A percentile compares a stretch with the other conserved stretches of the same genome.
Evolutionary conservation across 805 yeast species (phyloP).

Genomic region (Yamadazyma phyllophila): DNA sequence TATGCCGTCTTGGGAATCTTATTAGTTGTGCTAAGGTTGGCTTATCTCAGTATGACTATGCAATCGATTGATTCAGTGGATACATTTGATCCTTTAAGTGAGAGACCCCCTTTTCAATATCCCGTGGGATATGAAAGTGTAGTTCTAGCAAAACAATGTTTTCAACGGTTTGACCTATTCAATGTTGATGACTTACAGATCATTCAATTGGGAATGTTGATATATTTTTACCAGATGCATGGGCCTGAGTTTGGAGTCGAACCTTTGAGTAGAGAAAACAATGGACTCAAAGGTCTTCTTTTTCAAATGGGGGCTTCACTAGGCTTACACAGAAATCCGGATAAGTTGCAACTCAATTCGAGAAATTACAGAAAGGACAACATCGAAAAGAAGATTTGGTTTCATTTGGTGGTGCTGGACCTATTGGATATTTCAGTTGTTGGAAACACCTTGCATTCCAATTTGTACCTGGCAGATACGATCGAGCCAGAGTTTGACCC

Average conservation of each 20-base stretch:
- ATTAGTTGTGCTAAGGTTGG: constrained; percentile 30
- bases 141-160: constrained; percentile 31
- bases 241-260: constrained; percentile 56
- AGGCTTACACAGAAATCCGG: constrained; percentile 69
- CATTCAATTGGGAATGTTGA: constrained; percentile 50
- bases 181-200: constrained; percentile 45
- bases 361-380: constrained; percentile 21
- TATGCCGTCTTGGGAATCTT: constrained; percentile 33
- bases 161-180: constrained; percentile 28
- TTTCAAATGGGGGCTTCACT: constrained; percentile 65
- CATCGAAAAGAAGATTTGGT: constrained; percentile 35
- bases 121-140: constrained; percentile 27
- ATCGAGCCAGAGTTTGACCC: constrained; percentile 15
- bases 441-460: constrained; percentile 17
- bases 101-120: constrained; percentile 24
- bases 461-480: constrained; percentile 12
- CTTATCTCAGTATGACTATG: constrained; percentile 17
- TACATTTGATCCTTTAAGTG: no score
- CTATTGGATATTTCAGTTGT: constrained; percentile 9
- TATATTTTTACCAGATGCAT: constrained; percentile 47
- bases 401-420: constrained; percentile 15
- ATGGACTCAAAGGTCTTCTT: constrained; percentile 49
- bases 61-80: no score
- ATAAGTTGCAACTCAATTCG: constrained; percentile 20
- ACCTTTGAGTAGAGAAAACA: constrained; percentile 57